Evolutionary conservation across 768 basidiomycete species (phyloP).

Genomic region (Panellus pusillus): DNA sequence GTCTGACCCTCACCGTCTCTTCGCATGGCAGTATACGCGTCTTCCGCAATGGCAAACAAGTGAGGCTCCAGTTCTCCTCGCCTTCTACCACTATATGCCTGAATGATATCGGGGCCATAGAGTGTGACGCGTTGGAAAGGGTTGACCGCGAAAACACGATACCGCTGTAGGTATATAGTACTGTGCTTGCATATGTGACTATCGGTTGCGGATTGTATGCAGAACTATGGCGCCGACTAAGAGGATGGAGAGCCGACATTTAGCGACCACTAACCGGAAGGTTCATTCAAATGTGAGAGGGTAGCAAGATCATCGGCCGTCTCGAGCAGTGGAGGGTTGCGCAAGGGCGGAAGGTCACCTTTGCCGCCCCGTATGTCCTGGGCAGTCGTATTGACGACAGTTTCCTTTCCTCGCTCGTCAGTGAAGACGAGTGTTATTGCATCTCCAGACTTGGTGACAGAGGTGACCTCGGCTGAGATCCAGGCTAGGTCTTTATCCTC

Average conservation of each 20-base stretch:
- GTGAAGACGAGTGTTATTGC: slow-evolving; percentile 80
- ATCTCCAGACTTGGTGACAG: slow-evolving; percentile 67
- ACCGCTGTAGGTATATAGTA: slow-evolving; percentile 98
- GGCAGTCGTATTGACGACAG: slow-evolving; percentile 71
- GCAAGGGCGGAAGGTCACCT: slow-evolving; percentile 83
- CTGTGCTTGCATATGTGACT: slow-evolving; percentile 99
- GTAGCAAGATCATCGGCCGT: slow-evolving; percentile 98
- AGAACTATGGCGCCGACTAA: slow-evolving; percentile 55
- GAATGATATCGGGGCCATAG: slow-evolving; percentile 96
- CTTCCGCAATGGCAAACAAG: slow-evolving; percentile 98
- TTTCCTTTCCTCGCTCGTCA: slow-evolving; percentile 94
- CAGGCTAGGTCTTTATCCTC: slow-evolving; percentile 93
- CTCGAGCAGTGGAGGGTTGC: slow-evolving; percentile 95
- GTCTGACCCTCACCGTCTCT: slow-evolving; percentile 94
- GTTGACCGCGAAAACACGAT: slow-evolving; percentile 98
- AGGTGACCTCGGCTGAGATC: slow-evolving; percentile 84
- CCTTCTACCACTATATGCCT: slow-evolving; percentile 89
- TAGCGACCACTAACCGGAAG: slow-evolving; percentile 62
- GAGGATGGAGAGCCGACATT: slow-evolving; percentile 1
- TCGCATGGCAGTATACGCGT: slow-evolving; percentile 97
- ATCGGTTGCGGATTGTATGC: slow-evolving; percentile 94
- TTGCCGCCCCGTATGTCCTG: slow-evolving; percentile 80
- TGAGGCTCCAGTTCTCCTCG: slow-evolving; percentile 97
- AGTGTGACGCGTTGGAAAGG: slow-evolving; percentile 97
- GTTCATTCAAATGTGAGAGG: slow-evolving; percentile 96